phyloP scores from a whole-genome alignment of 1,284 basidiomycete species.

The Tilletia setariae region DNA sequence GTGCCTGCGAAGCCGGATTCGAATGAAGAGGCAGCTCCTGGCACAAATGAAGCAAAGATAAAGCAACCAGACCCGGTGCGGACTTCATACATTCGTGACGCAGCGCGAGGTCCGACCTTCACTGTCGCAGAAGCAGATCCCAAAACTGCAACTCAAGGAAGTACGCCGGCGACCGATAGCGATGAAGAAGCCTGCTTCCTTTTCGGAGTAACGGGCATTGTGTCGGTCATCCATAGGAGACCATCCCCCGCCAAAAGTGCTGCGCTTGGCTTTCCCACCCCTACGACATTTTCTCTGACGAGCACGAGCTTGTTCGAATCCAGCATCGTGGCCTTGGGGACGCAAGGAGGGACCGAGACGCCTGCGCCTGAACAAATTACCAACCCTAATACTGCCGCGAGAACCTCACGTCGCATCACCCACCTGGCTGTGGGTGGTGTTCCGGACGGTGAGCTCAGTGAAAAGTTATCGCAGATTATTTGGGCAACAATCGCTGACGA shows the following conservation, averaged over 20 bases:
- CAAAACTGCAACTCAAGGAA: too few species aligned
- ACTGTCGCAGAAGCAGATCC: background rate
- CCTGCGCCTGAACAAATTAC: background rate
- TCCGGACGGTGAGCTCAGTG: background rate
- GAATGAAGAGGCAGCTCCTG: background rate
- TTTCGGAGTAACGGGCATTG: background rate
- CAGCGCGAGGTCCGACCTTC: constrained; percentile 2
- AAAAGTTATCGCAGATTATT: background rate
- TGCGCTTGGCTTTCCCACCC: background rate
- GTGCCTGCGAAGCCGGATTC: background rate
- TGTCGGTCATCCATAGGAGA: background rate
- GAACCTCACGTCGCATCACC: background rate
- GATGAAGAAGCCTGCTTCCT: constrained; percentile 11
- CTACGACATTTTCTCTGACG: background rate
- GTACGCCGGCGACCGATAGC: too few species aligned
- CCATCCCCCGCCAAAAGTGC: background rate
- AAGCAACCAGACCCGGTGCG: too few species aligned
- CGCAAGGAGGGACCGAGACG: background rate
- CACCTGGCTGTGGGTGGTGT: constrained; percentile 9
- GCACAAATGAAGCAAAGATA: too few species aligned
- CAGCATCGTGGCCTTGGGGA: background rate
- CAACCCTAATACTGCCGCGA: background rate
- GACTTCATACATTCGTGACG: constrained; percentile 2
- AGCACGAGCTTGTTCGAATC: constrained; percentile 10
- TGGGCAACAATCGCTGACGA: background rate